Conservation (phyloP, 768 basidiomycete genomes). For the Obba rivulosa region DNA sequence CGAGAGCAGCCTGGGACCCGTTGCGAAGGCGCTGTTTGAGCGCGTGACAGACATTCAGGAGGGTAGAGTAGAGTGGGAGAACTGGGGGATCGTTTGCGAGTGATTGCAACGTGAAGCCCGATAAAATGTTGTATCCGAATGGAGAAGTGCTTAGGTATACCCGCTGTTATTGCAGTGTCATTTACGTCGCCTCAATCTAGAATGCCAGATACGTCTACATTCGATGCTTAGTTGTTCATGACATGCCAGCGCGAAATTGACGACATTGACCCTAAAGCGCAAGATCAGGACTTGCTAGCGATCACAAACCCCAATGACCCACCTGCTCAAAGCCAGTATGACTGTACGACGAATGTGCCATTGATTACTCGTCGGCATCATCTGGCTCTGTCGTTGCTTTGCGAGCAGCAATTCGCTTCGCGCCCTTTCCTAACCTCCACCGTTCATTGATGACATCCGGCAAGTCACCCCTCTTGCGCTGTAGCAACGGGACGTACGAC, state of each 20-base stretch:
- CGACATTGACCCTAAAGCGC: too few relatives aligned
- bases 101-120: neutral
- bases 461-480: slow-evolving; percentile 61
- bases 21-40: slow-evolving; percentile 66
- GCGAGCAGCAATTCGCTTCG: slow-evolving; percentile 27
- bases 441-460: slow-evolving; percentile 73
- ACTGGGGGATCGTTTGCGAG: slow-evolving; percentile 53
- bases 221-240: too few relatives aligned
- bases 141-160: too few relatives aligned
- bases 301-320: too few relatives aligned
- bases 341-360: too few relatives aligned
- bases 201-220: too few relatives aligned
- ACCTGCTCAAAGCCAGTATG: too few relatives aligned
- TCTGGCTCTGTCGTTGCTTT: slow-evolving; percentile 1
- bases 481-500: slow-evolving; percentile 64
- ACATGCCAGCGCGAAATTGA: too few relatives aligned
- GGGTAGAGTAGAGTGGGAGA: slow-evolving; percentile 54
- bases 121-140: too few relatives aligned
- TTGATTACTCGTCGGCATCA: slow-evolving; percentile 11
- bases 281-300: too few relatives aligned
- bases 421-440: slow-evolving; percentile 68
- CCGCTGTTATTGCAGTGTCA: too few relatives aligned
- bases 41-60: slow-evolving; percentile 77
- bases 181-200: too few relatives aligned
- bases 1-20: slow-evolving; percentile 38